Evolutionary conservation across 192 early-diverging fungal species (phyloP), one percentile per base, ranked within the genome.

Genomic region (Gamsiella multidivaricata): DNA sequence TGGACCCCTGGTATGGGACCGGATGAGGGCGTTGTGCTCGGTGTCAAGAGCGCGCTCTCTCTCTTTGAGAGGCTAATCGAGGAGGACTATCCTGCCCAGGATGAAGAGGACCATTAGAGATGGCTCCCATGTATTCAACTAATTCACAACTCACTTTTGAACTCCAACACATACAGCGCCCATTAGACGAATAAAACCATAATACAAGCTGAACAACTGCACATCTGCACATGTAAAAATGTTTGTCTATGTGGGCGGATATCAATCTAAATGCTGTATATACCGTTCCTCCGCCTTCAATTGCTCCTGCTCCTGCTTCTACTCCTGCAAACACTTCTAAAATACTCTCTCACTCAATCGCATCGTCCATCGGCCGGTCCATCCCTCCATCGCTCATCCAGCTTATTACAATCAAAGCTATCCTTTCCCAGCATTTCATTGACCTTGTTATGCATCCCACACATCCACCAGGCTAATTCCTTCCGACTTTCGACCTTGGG

Each of bases 371-470:
- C 87, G 8, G 75, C 80, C 7, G 93, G 93, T 2, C 93, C 93
- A 72, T 90, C 90, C 46, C 83, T 86, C 97, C 97, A 99, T 33
- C 97, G 82, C 80, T 99, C 96, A 82, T 94, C 93, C 6, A 97
- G 88, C 80, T 94, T 96, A 25, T 88, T 80, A 82, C 97, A 99
- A 82, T 99, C 96, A 87, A 99, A 99, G 41, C 83, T 76, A 3
- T 88, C 87, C 79, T 99, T 98, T 17, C 94, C 95, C 50, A 94
- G 80, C 66, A 92, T 84, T 54, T 86, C 88, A 74, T 99, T 99
- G 36, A 98, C 96, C 73, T 95, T 91, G 82, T 99, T 99, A 82
- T 99, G 97, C 56, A 94, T 88, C 51, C 90, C 84, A 82, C 97
- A 99, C 61, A 99, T 84, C 96, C 96, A 99, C 72, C 86, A 85